Percentiles rank a stretch among this genome's conserved stretches.
These are phyloP conservation scores for Ganoderma sp. DNA, from an alignment of 1,284 basidiomycete species.

Conservation along the genomic window DNA sequence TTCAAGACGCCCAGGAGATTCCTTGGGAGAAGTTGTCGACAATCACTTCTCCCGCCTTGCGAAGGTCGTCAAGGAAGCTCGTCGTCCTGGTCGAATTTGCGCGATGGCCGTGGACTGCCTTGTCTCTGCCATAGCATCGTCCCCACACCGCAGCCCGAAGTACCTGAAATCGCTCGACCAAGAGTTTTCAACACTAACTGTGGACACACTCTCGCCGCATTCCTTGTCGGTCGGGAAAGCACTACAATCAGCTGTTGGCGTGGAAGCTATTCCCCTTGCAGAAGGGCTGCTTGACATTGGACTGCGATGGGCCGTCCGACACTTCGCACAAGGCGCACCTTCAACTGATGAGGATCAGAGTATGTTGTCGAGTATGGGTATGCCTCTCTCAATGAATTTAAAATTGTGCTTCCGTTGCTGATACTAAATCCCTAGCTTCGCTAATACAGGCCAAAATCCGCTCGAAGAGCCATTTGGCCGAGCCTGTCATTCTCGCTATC, in stretches of 20 bases:
- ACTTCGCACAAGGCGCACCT: constrained; percentile 43
- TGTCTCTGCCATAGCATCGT: constrained; percentile 18
- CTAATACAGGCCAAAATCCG: constrained; percentile 13
- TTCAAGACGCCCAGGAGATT: constrained; percentile 13
- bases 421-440: constrained; percentile 1
- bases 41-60: constrained; percentile 32
- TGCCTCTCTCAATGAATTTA: neutral
- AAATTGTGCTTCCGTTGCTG: neutral
- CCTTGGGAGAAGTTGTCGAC: constrained; percentile 6
- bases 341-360: constrained; percentile 30
- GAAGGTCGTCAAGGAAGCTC: constrained; percentile 21
- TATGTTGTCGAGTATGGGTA: constrained; percentile 11
- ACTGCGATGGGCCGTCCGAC: constrained; percentile 56
- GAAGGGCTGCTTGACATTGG: constrained; percentile 50
- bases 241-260: constrained; percentile 8
- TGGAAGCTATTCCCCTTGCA: constrained; percentile 31
- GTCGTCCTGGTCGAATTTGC: constrained; percentile 18
- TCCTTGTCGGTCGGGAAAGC: constrained; percentile 18
- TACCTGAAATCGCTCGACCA: constrained; percentile 28
- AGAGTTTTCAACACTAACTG: constrained; percentile 14
- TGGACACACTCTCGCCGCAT: constrained; percentile 26
- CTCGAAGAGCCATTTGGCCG: constrained; percentile 68
- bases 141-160: constrained; percentile 25
- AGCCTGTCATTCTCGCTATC: constrained; percentile 74
- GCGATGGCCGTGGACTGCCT: constrained; percentile 27